Base-by-base conservation (phyloP, 352 stramenopile genomes). In the Phytophthora pseudosyringae region DNA sequence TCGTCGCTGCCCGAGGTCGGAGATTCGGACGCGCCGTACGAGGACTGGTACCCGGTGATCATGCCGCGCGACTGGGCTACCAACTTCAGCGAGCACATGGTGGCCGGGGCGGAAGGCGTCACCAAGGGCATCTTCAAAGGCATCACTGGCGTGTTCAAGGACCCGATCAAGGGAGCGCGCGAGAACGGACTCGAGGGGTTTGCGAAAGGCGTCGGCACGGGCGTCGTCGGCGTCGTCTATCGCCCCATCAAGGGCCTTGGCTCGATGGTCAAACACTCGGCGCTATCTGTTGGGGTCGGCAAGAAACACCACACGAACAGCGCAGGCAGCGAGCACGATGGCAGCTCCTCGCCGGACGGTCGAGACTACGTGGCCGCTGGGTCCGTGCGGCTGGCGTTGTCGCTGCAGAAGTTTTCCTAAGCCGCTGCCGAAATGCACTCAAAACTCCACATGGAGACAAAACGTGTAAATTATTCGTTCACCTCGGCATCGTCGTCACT, bases 41-140 rank as follows among this genome's bases (percentile, higher is more conserved):
- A 92, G 32, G 73, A 72, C 10, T 83, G 86, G 79, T 84, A 86
- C 45, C 70, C 73, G 10, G 67, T 86, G 11, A 39, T 77, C 51
- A 92, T 90, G 85, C 75, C 83, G 4, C 71, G 69, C 12, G 85
- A 88, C 56, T 94, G 85, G 85, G 81, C 85, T 1, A 69, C 60
- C 5, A 93, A 91, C 69, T 92, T 91, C 67, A 82, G 86, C 32
- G 86, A 92, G 53, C 86, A 94, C 80, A 84, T 94, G 76, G 76
- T 92, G 13, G 86, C 83, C 3, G 86, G 80, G 0, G 86, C 80
- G 47, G 83, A 91, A 69, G 83, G 83, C 4, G 46, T 91, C 16
- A 76, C 76, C 29, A 89, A 89, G 41, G 85, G 85, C 12, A 62
- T 94, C 41, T 91, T 88, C 45, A 75, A 75, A 4, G 86, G 86